Base-by-base conservation (phyloP, 2,329 filamentous ascomycete species). In the Lecanicillium sp. region DNA sequence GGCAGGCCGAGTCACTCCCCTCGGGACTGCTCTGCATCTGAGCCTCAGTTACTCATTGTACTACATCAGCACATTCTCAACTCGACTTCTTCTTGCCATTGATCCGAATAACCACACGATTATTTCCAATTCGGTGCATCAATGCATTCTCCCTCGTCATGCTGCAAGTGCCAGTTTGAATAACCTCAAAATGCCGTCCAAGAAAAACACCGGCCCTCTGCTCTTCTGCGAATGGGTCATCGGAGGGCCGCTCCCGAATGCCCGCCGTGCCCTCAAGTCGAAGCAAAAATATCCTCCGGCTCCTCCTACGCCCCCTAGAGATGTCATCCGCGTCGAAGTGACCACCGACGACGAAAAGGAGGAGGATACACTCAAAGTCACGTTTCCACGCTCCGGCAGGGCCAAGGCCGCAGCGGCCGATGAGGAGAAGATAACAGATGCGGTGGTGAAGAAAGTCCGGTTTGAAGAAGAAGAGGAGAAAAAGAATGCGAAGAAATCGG, bases 321-420 rank as follows among this genome's bases (percentile, higher is more conserved):
- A 62, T 15, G 58, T 70, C 10, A 56, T 73, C 49, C 66, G 58
- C 19, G 56, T 76, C 26, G 65, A 72, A 44, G 57, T 76, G 2
- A 64, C 67, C 12, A 77, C 75, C 10, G 74, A 79, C 51, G 74
- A 78, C 36, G 73, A 76, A 48, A 68, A 66, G n/a, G 68, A 71
- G 7, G 64, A 68, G 21, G 75, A 79, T 44, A 70, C 66, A 3
- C 58, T 78, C 45, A 67, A 61, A 15, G 59, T 79, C 30, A 74
- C 71, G 2, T 74, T 75, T 44, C 74, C 75, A 1, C 70, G 73
- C 44, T 60, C 63, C 4, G 56, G 63, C 14, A 51, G 49, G 27
- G 17, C 44, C 24, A 6, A 29, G 37, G 33, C 42, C 29, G 20
- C 37, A 26, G 19, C 19, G 33, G 51, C 48, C 24, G 52, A 52